Conservation (phyloP, 495 filamentous ascomycete genomes). For the Neurospora sp. region DNA sequence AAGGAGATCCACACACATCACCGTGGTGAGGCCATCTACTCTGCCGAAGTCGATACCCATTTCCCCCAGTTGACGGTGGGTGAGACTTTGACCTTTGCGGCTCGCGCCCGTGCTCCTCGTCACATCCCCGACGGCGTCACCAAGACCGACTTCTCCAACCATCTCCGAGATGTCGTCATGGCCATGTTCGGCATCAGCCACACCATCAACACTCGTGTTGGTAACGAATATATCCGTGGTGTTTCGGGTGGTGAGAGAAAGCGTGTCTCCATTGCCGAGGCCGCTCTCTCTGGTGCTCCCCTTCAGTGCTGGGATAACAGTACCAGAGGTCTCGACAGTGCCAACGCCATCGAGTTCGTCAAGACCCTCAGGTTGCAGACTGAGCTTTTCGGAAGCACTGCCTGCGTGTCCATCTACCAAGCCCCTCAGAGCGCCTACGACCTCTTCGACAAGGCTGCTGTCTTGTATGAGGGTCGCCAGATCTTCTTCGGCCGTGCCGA, state of each 20-base stretch:
- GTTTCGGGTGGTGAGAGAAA: slow-evolving; percentile 77
- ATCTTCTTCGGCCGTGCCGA: slow-evolving; percentile 64
- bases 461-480: slow-evolving; percentile 74
- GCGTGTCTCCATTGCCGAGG: slow-evolving; percentile 72
- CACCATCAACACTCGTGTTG: slow-evolving; percentile 66
- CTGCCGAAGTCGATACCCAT: slow-evolving; percentile 70
- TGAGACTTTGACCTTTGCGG: slow-evolving; percentile 71
- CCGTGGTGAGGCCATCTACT: slow-evolving; percentile 72
- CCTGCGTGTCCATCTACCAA: slow-evolving; percentile 77
- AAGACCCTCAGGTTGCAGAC: slow-evolving; percentile 56
- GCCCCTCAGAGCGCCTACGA: slow-evolving; percentile 69
- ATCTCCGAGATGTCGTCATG: slow-evolving; percentile 69
- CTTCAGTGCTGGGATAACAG: slow-evolving; percentile 82
- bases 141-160: slow-evolving; percentile 47
- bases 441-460: slow-evolving; percentile 65
- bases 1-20: slow-evolving; percentile 57
- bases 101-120: slow-evolving; percentile 52
- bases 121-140: slow-evolving; percentile 51
- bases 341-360: slow-evolving; percentile 73
- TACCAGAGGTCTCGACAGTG: slow-evolving; percentile 69
- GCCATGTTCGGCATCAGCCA: slow-evolving; percentile 68
- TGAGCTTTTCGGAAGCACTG: slow-evolving; percentile 53
- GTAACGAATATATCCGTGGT: slow-evolving; percentile 70
- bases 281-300: slow-evolving; percentile 50
- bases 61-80: slow-evolving; percentile 75